phyloP scores from a whole-genome alignment of 352 stramenopile genomes.

The Globisporangium spiculum region DNA sequence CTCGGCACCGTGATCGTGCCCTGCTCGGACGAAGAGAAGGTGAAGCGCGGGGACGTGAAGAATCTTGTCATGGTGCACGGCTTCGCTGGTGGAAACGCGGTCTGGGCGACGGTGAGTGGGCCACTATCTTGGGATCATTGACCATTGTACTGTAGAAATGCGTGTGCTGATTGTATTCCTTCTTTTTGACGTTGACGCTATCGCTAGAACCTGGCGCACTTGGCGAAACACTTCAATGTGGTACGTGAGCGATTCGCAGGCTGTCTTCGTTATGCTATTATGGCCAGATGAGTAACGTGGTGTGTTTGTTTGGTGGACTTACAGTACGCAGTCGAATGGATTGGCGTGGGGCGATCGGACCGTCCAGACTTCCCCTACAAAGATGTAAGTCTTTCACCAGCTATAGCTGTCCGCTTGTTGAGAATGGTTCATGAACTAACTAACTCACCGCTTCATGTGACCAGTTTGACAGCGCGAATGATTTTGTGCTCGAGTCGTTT shows the following conservation, averaged over 20 bases:
- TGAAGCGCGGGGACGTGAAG: constrained; percentile 30
- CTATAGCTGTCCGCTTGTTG: background rate
- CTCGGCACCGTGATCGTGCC: constrained; percentile 80
- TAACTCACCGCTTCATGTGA: background rate
- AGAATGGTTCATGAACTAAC: background rate
- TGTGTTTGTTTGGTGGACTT: background rate
- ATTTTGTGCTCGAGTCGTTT: constrained; percentile 65
- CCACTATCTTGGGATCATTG: no score
- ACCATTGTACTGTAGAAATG: background rate
- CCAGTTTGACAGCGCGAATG: constrained; percentile 77
- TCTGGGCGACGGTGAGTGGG: constrained; percentile 66
- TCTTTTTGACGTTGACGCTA: background rate
- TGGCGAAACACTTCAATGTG: constrained; percentile 84
- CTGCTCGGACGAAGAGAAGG: constrained; percentile 57
- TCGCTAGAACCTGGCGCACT: constrained; percentile 57
- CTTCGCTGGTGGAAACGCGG: constrained; percentile 73
- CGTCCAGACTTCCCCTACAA: constrained; percentile 69
- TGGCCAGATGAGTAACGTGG: background rate
- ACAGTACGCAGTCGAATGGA: constrained; percentile 85
- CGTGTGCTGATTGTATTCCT: constrained; percentile 10
- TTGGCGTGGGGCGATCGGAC: constrained; percentile 75
- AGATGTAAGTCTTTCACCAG: constrained; percentile 37
- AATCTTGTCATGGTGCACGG: constrained; percentile 84
- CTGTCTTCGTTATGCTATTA: background rate
- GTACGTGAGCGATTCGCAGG: constrained; percentile 30